Conservation (phyloP, 208 protist genomes). For the Endotrypanum monterogeii region DNA sequence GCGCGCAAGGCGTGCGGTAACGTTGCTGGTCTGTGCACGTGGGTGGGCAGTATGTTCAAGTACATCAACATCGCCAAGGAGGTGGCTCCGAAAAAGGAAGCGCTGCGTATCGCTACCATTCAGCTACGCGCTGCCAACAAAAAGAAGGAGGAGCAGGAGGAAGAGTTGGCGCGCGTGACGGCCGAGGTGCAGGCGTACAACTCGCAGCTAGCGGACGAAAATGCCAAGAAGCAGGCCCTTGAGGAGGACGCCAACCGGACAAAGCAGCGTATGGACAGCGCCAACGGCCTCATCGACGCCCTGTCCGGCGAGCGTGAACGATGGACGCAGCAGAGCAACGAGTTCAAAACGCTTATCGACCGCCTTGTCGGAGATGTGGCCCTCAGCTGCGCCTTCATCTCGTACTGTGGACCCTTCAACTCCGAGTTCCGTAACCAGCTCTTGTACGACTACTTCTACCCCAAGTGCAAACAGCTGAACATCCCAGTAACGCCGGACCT, state of each 20-base stretch:
- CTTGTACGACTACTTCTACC: slow-evolving; percentile 93
- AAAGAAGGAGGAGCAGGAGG: slow-evolving; percentile 96
- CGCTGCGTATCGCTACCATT: slow-evolving; percentile 87
- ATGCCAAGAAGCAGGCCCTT: slow-evolving; percentile 96
- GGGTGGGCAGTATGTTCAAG: slow-evolving; percentile 96
- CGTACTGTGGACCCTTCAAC: slow-evolving; percentile 99
- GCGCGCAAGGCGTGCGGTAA: slow-evolving; percentile 93
- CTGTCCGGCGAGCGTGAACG: slow-evolving; percentile 97
- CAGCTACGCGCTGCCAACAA: slow-evolving; percentile 92
- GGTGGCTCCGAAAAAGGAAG: slow-evolving; percentile 96
- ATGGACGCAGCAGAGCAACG: slow-evolving; percentile 96
- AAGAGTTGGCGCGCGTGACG: slow-evolving; percentile 94
- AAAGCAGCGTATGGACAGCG: slow-evolving; percentile 96
- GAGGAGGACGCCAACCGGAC: slow-evolving; percentile 96
- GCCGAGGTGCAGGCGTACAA: slow-evolving; percentile 94
- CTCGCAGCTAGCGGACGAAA: slow-evolving; percentile 91
- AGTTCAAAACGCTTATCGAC: slow-evolving; percentile 95
- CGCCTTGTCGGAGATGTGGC: slow-evolving; percentile 97
- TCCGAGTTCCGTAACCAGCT: slow-evolving; percentile 95
- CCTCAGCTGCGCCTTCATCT: slow-evolving; percentile 97
- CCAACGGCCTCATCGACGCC: slow-evolving; percentile 96
- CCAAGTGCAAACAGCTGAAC: slow-evolving; percentile 91
- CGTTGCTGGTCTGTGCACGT: slow-evolving; percentile 95
- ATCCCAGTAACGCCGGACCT: slow-evolving; percentile 94
- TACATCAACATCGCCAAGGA: slow-evolving; percentile 98